A percentile compares a stretch with the other conserved stretches of the same genome.
These are phyloP conservation scores for Prunus mongolica DNA, from an alignment of 306 rosid genomes.

Conservation along the genomic window DNA sequence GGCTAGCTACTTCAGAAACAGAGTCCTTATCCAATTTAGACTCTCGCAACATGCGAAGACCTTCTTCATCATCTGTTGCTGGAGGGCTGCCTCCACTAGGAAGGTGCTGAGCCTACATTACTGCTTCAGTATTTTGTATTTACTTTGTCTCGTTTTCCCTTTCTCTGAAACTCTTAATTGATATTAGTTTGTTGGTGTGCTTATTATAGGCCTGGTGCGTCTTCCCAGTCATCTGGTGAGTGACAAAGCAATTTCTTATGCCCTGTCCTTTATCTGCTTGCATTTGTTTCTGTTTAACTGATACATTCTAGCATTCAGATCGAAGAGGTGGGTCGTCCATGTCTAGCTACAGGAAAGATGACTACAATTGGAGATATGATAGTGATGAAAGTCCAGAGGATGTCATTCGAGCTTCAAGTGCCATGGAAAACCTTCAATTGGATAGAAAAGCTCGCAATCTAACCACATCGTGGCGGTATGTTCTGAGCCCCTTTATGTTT, in stretches of 20 bases:
- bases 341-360: conserved; percentile 86
- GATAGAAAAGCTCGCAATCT: conserved; percentile 98
- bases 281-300: conserved; percentile 37
- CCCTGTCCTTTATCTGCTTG: conserved; percentile 17
- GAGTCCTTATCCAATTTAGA: conserved; percentile 75
- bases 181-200: conserved; percentile 26
- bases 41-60: conserved; percentile 69
- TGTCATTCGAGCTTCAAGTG: conserved; percentile 77
- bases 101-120: conserved; percentile 52
- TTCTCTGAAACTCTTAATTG: conserved; percentile 10
- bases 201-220: conserved; percentile 64
- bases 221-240: conserved; percentile 92
- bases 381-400: conserved; percentile 79
- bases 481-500: conserved; percentile 25
- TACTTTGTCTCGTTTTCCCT: background rate
- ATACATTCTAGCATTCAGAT: conserved; percentile 57
- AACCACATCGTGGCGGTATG: conserved; percentile 96
- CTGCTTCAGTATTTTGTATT: conserved; percentile 8
- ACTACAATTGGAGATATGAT: conserved; percentile 92
- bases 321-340: conserved; percentile 90
- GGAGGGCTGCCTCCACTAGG: conserved; percentile 96
- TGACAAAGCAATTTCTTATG: conserved; percentile 23
- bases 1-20: conserved; percentile 58
- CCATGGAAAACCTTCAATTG: conserved; percentile 91
- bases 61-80: conserved; percentile 90